Conservation (phyloP, 257 asterid species). For the Penstemon barbatus region DNA sequence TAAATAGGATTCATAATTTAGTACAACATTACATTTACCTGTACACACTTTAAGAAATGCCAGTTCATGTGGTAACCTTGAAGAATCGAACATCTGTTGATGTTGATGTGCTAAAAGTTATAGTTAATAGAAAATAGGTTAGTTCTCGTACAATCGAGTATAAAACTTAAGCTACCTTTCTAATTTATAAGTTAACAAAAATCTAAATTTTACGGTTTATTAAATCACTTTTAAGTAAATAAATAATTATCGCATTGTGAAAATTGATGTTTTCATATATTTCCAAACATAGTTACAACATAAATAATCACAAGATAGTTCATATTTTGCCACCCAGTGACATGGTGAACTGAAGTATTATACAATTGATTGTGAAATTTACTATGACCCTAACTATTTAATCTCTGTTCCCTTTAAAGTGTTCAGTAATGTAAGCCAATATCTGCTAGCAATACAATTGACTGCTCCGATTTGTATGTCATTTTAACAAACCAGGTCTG, state of each 20-base stretch:
- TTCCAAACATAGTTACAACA: not conserved
- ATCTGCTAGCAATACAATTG: not conserved
- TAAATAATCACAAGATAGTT: not conserved
- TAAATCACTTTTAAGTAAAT: too few relatives aligned
- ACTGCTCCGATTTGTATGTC: slow-evolving; percentile 14
- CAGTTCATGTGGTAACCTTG: too few relatives aligned
- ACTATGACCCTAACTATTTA: not conserved
- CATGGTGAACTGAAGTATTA: not conserved
- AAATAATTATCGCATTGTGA: not conserved
- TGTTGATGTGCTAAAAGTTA: too few relatives aligned
- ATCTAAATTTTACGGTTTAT: not conserved
- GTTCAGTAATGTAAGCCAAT: slow-evolving; percentile 5
- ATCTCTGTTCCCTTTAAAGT: not conserved
- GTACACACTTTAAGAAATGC: slow-evolving; percentile 12
- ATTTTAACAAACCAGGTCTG: slow-evolving; percentile 54
- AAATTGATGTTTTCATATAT: not conserved
- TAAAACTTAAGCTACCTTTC: too few relatives aligned
- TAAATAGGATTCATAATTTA: too few relatives aligned
- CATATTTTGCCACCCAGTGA: not conserved
- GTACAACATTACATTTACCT: slow-evolving; percentile 20
- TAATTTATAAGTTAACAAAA: not conserved
- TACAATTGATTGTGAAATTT: slow-evolving; percentile 26
- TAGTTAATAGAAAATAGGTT: too few relatives aligned
- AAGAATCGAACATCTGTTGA: too few relatives aligned
- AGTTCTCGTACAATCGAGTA: too few relatives aligned